A percentile compares a stretch with the other conserved stretches of the same genome.
Conservation (phyloP, 345 rosid species). For the Lepidium sativum region DNA sequence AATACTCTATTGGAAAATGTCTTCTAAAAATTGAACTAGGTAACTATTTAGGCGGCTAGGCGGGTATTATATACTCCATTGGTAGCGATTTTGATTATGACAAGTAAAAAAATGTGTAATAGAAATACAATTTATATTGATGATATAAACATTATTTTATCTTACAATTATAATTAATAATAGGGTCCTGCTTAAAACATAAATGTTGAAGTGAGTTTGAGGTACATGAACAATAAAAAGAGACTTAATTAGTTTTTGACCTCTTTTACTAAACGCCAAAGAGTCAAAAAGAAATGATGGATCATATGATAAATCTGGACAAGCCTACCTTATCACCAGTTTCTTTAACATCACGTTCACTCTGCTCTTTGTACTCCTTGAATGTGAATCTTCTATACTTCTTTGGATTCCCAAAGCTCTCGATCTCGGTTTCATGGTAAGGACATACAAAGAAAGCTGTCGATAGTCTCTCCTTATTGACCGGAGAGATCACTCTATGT, state of each 20-base stretch:
- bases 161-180: neutral
- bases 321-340: slow-evolving; percentile 73
- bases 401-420: slow-evolving; percentile 34
- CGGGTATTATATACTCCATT: no score
- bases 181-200: neutral
- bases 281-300: neutral
- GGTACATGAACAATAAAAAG: neutral
- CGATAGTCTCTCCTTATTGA: slow-evolving; percentile 43
- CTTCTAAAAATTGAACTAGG: no score
- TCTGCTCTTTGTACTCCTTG: slow-evolving; percentile 47
- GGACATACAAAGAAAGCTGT: slow-evolving; percentile 66
- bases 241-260: slow-evolving; percentile 2
- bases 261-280: neutral
- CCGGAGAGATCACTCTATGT: slow-evolving; percentile 57
- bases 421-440: slow-evolving; percentile 35
- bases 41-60: no score
- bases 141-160: neutral
- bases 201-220: neutral
- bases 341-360: slow-evolving; percentile 41
- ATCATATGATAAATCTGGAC: slow-evolving; percentile 45
- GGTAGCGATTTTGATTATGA: no score
- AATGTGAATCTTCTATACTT: slow-evolving; percentile 50
- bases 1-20: no score
- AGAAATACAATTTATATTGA: neutral
- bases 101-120: no score